Percentiles rank a stretch among this genome's conserved stretches.
phyloP scores from a whole-genome alignment of 1,284 basidiomycete genomes.

The Hortiboletus rubellus region DNA sequence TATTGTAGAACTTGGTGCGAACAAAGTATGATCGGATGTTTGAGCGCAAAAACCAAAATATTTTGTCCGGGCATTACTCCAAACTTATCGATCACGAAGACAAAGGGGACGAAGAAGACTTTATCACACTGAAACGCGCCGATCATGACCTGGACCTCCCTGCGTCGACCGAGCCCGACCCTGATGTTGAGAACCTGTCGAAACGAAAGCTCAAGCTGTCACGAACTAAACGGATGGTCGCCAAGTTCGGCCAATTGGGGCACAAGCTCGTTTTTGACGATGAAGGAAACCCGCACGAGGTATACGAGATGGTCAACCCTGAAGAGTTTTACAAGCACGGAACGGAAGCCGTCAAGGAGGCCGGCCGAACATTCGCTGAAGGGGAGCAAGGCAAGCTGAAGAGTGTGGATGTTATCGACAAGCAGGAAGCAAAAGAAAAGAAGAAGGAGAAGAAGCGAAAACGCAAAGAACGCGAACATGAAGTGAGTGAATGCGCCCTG shows the following conservation, averaged over 20 bases:
- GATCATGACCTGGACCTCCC: constrained; percentile 83
- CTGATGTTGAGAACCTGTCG: constrained; percentile 49
- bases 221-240: constrained; percentile 74
- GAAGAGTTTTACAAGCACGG: constrained; percentile 65
- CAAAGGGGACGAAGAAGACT: constrained; percentile 67
- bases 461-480: constrained; percentile 72
- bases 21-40: constrained; percentile 99
- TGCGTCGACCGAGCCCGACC: constrained; percentile 32
- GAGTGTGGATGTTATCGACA: constrained; percentile 73
- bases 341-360: constrained; percentile 63
- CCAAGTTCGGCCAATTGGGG: constrained; percentile 60
- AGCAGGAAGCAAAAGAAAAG: constrained; percentile 84
- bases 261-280: constrained; percentile 87
- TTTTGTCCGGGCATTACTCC: constrained; percentile 89
- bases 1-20: constrained; percentile 51
- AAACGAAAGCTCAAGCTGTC: constrained; percentile 67
- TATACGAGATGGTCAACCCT: constrained; percentile 79
- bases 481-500: constrained; percentile 39
- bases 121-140: constrained; percentile 90
- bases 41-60: constrained; percentile 92
- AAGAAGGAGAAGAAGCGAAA: constrained; percentile 89
- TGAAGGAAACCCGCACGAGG: constrained; percentile 73
- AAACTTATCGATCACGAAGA: constrained; percentile 79
- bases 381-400: constrained; percentile 72
- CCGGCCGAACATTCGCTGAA: constrained; percentile 69